A percentile compares a stretch with the other conserved stretches of the same genome.
phyloP scores from a whole-genome alignment of 2,329 filamentous ascomycete species.

The Pseudogymnoascus sp. region DNA sequence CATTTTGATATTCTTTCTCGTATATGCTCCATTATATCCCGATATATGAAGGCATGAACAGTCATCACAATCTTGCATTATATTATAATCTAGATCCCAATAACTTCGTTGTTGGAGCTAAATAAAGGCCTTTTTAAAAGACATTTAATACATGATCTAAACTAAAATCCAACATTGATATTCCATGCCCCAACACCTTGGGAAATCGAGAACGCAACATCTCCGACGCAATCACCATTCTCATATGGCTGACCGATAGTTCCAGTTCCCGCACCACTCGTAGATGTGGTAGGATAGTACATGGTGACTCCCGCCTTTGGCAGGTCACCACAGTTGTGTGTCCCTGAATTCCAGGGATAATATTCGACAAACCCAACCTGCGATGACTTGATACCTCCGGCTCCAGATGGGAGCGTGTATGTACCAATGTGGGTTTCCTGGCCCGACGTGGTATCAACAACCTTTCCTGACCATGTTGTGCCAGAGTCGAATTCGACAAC shows the following conservation, averaged over 20 bases:
- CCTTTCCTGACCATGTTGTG: slow-evolving; percentile 22
- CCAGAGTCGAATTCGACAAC: slow-evolving; percentile 16
- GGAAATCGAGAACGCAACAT: too few relatives aligned
- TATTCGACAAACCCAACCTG: neutral
- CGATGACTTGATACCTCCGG: neutral
- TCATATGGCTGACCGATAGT: neutral
- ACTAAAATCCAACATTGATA: too few relatives aligned
- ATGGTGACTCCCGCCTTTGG: neutral
- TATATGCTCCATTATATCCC: too few relatives aligned
- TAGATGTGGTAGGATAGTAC: neutral
- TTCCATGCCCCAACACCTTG: too few relatives aligned
- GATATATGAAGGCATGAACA: too few relatives aligned
- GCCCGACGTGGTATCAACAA: slow-evolving; percentile 17
- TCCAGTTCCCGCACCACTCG: neutral
- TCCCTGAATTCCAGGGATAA: neutral
- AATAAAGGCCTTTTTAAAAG: too few relatives aligned
- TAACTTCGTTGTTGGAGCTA: too few relatives aligned
- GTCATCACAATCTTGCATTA: too few relatives aligned
- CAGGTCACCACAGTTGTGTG: neutral
- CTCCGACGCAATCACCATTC: neutral
- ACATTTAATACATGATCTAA: too few relatives aligned
- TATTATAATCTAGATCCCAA: too few relatives aligned
- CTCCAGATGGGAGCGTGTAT: slow-evolving; percentile 13
- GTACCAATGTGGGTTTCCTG: slow-evolving; percentile 16
- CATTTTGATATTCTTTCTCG: too few relatives aligned